phyloP scores from a whole-genome alignment of 2,329 filamentous ascomycete genomes.

The Leptographium procerum region DNA sequence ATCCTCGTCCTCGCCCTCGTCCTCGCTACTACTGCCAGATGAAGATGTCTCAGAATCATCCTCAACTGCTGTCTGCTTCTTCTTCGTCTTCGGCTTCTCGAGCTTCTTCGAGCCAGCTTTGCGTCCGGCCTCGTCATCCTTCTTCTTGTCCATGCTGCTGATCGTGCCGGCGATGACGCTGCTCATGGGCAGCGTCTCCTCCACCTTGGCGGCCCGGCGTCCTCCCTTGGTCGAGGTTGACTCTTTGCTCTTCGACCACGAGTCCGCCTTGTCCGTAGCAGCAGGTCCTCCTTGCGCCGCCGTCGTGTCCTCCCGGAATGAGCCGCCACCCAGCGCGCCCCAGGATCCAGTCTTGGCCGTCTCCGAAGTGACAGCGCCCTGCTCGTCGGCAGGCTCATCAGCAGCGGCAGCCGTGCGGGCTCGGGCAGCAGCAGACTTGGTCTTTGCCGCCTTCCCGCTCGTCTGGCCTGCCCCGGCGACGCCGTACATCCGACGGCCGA shows the following conservation, averaged over 20 bases:
- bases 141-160: neutral
- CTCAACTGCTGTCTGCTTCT: neutral
- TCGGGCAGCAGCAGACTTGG: neutral
- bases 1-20: neutral
- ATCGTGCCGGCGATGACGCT: neutral
- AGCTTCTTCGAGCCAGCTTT: too few species aligned
- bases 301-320: neutral
- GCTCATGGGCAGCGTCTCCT: neutral
- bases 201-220: neutral
- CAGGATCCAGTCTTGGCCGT: neutral
- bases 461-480: neutral
- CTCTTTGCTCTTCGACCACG: slow-evolving; percentile 7
- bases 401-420: too few species aligned
- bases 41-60: neutral
- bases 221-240: neutral
- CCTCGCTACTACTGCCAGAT: neutral
- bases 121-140: neutral
- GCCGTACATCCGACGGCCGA: slow-evolving; percentile 13
- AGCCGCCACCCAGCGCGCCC: neutral
- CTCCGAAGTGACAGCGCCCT: too few species aligned
- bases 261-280: slow-evolving; percentile 1
- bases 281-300: neutral
- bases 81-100: too few species aligned
- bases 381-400: too few species aligned
- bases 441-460: neutral